Evolutionary conservation across 1,139 yeast species (phyloP).

Genomic region (Citeromyces siamensis): DNA sequence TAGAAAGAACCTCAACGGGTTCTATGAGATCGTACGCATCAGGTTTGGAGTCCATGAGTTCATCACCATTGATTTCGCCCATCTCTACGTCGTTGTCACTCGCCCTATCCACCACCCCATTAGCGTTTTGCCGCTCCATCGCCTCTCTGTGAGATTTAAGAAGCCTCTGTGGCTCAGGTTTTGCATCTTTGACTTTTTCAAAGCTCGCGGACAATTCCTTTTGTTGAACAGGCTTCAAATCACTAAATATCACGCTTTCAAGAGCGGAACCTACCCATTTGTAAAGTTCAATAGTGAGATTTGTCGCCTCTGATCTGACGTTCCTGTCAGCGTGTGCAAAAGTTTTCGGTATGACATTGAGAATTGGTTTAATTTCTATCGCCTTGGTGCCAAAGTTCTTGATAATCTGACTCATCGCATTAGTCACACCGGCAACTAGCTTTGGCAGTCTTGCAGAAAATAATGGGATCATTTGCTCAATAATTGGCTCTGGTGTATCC

Average conservation of each 20-base stretch:
- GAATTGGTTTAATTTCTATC: conserved; percentile 45
- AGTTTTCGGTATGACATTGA: conserved; percentile 51
- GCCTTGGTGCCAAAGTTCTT: conserved; percentile 60
- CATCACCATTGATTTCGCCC: conserved; percentile 21
- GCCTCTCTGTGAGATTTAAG: conserved; percentile 25
- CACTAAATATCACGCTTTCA: conserved; percentile 47
- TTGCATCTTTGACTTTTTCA: conserved; percentile 30
- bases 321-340: conserved; percentile 82
- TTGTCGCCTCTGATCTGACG: conserved; percentile 72
- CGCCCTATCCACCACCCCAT: conserved; percentile 16
- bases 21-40: conserved; percentile 46
- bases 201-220: conserved; percentile 69
- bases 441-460: conserved; percentile 63
- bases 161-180: conserved; percentile 42
- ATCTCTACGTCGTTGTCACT: conserved; percentile 30
- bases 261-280: conserved; percentile 67
- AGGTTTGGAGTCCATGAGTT: conserved; percentile 8
- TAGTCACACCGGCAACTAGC: conserved; percentile 56
- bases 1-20: conserved; percentile 48
- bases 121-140: neutral
- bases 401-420: conserved; percentile 43
- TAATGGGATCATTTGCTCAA: conserved; percentile 58
- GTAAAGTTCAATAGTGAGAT: conserved; percentile 57
- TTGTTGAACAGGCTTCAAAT: conserved; percentile 85
- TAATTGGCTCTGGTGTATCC: conserved; percentile 49